phyloP scores from a whole-genome alignment of 2,329 filamentous ascomycete genomes.

The Sporothrix humicola region DNA sequence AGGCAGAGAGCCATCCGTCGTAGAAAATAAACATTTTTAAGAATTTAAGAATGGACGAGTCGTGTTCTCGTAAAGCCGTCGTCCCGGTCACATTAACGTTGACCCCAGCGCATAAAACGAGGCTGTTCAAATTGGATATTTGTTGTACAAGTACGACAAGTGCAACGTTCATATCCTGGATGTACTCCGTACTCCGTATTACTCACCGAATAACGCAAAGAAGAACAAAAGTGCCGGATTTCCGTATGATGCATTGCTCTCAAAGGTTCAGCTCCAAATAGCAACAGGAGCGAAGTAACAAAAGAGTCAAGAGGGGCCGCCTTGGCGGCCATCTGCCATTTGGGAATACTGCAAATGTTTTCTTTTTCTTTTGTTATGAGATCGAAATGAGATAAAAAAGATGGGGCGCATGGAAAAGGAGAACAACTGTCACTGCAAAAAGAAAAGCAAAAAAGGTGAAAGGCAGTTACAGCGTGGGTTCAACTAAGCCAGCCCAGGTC shows the following conservation, averaged over 20 bases:
- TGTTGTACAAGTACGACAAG: background rate
- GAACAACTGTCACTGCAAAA: no score
- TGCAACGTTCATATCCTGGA: background rate
- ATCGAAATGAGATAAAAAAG: background rate
- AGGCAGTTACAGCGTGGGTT: background rate
- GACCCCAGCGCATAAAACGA: slow-evolving; percentile 19
- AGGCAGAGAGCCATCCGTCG: background rate
- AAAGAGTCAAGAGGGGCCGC: background rate
- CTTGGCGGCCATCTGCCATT: slow-evolving; percentile 12
- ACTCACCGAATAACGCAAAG: background rate
- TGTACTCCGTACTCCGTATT: slow-evolving; percentile 5
- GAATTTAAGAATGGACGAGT: background rate
- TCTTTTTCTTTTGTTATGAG: background rate
- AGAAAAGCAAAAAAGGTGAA: background rate
- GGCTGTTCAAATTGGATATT: background rate
- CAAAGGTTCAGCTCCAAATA: background rate
- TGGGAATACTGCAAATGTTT: background rate
- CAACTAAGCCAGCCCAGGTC: slow-evolving; percentile 1
- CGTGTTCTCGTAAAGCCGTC: background rate
- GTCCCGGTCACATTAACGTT: background rate
- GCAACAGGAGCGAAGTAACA: background rate
- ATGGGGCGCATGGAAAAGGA: background rate
- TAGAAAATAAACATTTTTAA: slow-evolving; percentile 14
- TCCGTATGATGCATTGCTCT: slow-evolving; percentile 9
- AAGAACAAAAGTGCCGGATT: background rate